Base-by-base conservation (phyloP, 73 alveolate genomes). In the Tetrahymena malaccensis region DNA sequence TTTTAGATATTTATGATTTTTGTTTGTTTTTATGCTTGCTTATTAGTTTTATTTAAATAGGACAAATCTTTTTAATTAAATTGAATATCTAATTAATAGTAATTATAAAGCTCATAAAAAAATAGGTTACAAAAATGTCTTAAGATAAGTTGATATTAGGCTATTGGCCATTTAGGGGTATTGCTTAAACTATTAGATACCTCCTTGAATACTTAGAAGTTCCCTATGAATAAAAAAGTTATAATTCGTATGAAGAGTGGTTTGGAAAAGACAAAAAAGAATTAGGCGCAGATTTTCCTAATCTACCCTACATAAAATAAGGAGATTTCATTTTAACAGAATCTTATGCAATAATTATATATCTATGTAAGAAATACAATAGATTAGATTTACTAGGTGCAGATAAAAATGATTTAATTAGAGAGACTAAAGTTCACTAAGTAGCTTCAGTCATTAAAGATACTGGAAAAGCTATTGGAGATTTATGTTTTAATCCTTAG, bases 111-210 rank as follows among this genome's bases (percentile, higher is more conserved):
- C 17, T 70, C 37, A 22, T 1, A 27, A 70, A 11, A 70, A n/a
- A 12, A n/a, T 7, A 70, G 31, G 40, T 19, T 0, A 7, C 4
- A 70, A 11, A 70, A 22, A 70, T 70, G 89, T 70, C 89, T 70
- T 43, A 70, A 94, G 38, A 94, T 25, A 94, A 55, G 85, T 56
- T 94, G 11, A 25, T 94, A 34, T 94, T 94, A 84, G 96, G 94
- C 16, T 94, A 94, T 84, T 94, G 96, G 96, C 33, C 43, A 19
- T 55, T 94, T 50, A 55, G 93, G 57, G 96, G 94, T 11, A 10
- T 37, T 11, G 94, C 94, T n/a, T 94, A 44, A 33, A 27, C 43
- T 9, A 85, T 94, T 1, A 94, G 96, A 94, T 94, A n/a, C 94
- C 85, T 44, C 9, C 84, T 94, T 37, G 96, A 94, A 44, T 94